Evolutionary conservation across 768 basidiomycete species (phyloP), one percentile per base, ranked within the genome.

Genomic region (Termitomyces bulborhizus): DNA sequence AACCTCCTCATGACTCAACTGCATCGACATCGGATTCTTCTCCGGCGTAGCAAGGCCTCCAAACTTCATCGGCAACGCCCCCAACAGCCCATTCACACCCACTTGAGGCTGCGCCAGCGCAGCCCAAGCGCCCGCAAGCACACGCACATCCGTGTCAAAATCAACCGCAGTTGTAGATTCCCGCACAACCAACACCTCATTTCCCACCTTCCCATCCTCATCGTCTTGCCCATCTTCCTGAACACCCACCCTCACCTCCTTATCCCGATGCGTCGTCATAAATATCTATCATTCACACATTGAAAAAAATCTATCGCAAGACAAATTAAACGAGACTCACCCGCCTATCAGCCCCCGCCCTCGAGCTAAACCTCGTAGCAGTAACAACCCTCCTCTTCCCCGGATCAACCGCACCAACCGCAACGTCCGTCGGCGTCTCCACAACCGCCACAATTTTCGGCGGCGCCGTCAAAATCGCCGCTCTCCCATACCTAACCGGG

Each of bases 21-120:
- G 90, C 85, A 96, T 89, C 58, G 88, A 89, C 93, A 93, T 93
- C 7, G 93, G 93, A 62, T 95, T 93, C 80, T 93, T 91, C 70
- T 89, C 93, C 1, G 93, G 91, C 24, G 83, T 88, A 31, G 90
- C 88, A 42, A 96, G 76, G 2, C 91, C 91, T 18, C 75, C 66
- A 62, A 92, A 93, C 65, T 87, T 90, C 34, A 64, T 63, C 1
- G 90, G 90, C 12, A 90, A 65, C 16, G 71, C 60, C 0, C 90
- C 85, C 41, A 80, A 68, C 0, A 91, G 63, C 6, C 88, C 90
- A 61, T 80, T 82, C 12, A 81, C 71, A 3, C 69, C 71, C 5
- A 65, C 68, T 3, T 68, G 68, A 65, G 24, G 40, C 26, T 24
- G 51, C 5, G 52, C 44, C 43, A 91, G 70, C 4, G 83, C 82